Base-by-base conservation (phyloP, 768 basidiomycete genomes). In the Lactarius hatsudake region DNA sequence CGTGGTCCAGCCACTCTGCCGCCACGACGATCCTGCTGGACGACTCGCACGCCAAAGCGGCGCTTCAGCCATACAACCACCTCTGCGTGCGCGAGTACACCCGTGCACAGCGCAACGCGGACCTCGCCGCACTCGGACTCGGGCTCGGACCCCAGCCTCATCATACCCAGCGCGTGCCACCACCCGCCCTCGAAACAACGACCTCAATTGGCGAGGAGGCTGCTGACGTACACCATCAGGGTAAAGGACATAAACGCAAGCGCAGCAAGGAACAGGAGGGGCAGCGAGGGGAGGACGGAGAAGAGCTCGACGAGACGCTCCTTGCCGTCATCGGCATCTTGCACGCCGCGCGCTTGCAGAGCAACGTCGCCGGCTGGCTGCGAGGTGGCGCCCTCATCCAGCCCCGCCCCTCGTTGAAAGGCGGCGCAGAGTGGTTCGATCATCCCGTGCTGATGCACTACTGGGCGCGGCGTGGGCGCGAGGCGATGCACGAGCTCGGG, bases 1-100 rank as follows among this genome's bases (percentile, higher is more conserved):
- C 45, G 20, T 57, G 26, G 17, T 53, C 32, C 18, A 57, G 43
- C 5, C 84, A 83, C 69, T 83, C 83, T 2, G 79, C 82, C 6
- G 65, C 77, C 18, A 81, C 82, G 6, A 86, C 84, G 4, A 74
- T 85, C 26, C 76, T 85, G 32, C 74, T 85, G 13, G 84, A 85
- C 66, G 84, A 85, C 69, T 85, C 85, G 17, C 78, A 80, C 32
- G 76, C 75, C 66, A 85, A 85, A 71, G 84, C 89, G 0, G 81
- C 78, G 34, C 79, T 89, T 18, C 93, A 94, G 73, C 93, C 92
- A 0, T 90, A 84, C 78, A 94, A 91, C 73, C 93, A 94, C 73
- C 77, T 94, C 26, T 91, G 88, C 72, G 82, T 94, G 69, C 81
- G 78, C 12, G 91, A 93, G 73, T 94, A 93, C 73, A 78, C 81